A percentile compares a stretch with the other conserved stretches of the same genome.
Conservation (phyloP, 495 filamentous ascomycete species). For the Neurospora discreta region DNA sequence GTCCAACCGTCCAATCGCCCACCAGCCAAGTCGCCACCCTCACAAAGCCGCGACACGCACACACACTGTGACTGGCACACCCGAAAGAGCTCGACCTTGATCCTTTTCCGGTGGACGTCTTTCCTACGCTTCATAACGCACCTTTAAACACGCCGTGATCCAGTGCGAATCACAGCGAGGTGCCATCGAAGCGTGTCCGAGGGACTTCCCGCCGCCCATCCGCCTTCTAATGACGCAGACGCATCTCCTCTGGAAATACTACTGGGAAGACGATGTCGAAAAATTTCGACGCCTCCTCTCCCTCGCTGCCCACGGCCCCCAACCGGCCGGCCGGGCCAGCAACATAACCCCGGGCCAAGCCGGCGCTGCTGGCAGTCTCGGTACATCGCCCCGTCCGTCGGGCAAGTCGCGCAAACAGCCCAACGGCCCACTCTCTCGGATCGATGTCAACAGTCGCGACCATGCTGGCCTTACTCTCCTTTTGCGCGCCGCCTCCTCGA, state of each 20-base stretch:
- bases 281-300: constrained; percentile 75
- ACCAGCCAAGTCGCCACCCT: background rate
- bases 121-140: constrained; percentile 32
- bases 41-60: background rate
- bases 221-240: constrained; percentile 88
- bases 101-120: constrained; percentile 12
- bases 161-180: constrained; percentile 75
- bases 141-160: constrained; percentile 83
- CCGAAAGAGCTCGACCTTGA: background rate
- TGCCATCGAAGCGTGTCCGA: constrained; percentile 51
- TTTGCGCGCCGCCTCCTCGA: constrained; percentile 71
- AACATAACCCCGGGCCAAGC: constrained; percentile 17
- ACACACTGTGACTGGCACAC: background rate
- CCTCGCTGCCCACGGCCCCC: constrained; percentile 44
- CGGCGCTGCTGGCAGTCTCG: constrained; percentile 16
- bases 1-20: background rate
- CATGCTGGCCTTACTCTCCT: constrained; percentile 68
- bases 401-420: constrained; percentile 36
- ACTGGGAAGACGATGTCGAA: constrained; percentile 91
- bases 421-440: constrained; percentile 41
- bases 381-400: constrained; percentile 34
- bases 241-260: constrained; percentile 89
- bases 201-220: constrained; percentile 18
- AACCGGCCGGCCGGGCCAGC: constrained; percentile 33
- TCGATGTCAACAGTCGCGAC: constrained; percentile 77